Evolutionary conservation across 257 asterid genomes (phyloP), one percentile per base, ranked within the genome.

Genomic region (Solanum lycopersicoides): DNA sequence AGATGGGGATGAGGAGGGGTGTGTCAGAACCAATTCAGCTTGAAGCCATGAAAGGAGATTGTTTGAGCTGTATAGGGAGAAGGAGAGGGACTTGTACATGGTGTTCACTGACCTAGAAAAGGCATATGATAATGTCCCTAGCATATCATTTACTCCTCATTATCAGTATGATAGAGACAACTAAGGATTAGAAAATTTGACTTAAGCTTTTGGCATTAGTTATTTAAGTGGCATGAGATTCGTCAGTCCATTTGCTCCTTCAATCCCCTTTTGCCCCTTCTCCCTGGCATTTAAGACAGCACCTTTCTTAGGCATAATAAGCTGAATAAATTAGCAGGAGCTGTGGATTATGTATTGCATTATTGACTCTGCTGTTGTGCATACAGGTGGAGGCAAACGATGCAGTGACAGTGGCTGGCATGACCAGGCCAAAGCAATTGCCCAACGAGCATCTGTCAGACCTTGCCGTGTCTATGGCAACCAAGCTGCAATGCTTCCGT

Each of bases 331-430:
- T 84, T 83, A 74, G 16, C 18, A 56, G 39, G 45, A 41, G 12
- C 44, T 14, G 25, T 30, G 73, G 42, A 82, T 42, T 89, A 45
- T 63, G 35, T 73, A 39, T 14, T 83, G 83, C 66, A 80, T 45
- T 37, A 30, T 34, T 85, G 42, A 32, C 74, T 85, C 44, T 87
- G 82, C 69, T 87, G 82, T 90, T 89, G 63, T 85, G 18, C 63
- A 60, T 87, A 25, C 91, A 96, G 99, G 98, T 96, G 89, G 99
- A 95, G 95, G 96, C 97, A 65, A 97, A 96, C 11, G 98, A 97
- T 92, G 97, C 94, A 77, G 98, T 97, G 86, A 94, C 99, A 75
- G 99, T 97, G 88, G 96, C 98, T 80, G 92, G 98, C 90, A 97
- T 96, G 99, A 97, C 99, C 32, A 92, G 97, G 90, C 99, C 99